Percentiles rank a stretch among this genome's conserved stretches.
phyloP scores from a whole-genome alignment of 257 asterid species.

The Primulina eburnea region DNA sequence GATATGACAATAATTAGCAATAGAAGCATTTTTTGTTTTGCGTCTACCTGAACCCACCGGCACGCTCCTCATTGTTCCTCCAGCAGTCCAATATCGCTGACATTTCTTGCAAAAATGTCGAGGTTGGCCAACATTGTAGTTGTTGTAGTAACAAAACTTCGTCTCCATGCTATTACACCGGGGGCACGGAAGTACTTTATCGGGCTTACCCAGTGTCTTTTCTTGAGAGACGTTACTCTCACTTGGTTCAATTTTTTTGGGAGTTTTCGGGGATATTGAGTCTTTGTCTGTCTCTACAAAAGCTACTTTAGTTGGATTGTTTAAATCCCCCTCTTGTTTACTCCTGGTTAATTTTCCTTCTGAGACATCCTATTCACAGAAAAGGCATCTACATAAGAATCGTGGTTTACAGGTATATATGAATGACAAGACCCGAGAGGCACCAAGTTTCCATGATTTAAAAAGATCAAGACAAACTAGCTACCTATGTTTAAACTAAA shows the following conservation, averaged over 20 bases:
- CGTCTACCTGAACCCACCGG: slow-evolving; percentile 90
- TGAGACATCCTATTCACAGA: slow-evolving; percentile 38
- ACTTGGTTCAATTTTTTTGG: slow-evolving; percentile 32
- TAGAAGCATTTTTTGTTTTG: slow-evolving; percentile 43
- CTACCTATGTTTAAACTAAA: neutral
- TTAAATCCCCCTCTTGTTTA: slow-evolving; percentile 27
- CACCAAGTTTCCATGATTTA: neutral
- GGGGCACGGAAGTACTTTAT: slow-evolving; percentile 74
- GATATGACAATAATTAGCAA: slow-evolving; percentile 34
- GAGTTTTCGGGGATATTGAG: slow-evolving; percentile 21
- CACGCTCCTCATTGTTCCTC: slow-evolving; percentile 82
- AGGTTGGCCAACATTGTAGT: slow-evolving; percentile 84
- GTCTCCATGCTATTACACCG: slow-evolving; percentile 86
- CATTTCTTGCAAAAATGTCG: slow-evolving; percentile 82
- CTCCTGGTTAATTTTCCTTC: slow-evolving; percentile 26
- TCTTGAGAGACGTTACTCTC: slow-evolving; percentile 35
- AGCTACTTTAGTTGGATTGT: slow-evolving; percentile 27
- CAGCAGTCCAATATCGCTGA: slow-evolving; percentile 90
- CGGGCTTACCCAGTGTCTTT: slow-evolving; percentile 61
- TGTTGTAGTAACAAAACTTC: slow-evolving; percentile 87
- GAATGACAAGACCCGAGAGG: slow-evolving; percentile 9
- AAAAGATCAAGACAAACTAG: neutral
- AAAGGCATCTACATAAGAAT: slow-evolving; percentile 10
- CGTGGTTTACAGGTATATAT: neutral
- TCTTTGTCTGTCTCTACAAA: slow-evolving; percentile 34